Percentiles rank a stretch among this genome's conserved stretches.
Conservation (phyloP, 768 basidiomycete genomes). For the Lactifluus piperatus region DNA sequence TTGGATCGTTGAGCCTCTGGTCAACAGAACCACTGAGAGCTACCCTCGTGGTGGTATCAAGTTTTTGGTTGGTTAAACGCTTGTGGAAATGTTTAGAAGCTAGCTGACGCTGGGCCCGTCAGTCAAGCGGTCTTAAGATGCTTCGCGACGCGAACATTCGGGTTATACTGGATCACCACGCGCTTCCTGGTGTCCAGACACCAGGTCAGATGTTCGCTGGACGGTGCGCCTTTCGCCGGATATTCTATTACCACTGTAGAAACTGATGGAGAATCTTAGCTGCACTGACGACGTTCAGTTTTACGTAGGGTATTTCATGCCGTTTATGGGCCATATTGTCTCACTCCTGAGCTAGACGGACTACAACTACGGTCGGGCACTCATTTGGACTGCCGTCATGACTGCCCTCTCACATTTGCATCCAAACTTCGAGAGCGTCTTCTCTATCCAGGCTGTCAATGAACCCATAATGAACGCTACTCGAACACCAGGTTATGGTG, state of each 20-base stretch:
- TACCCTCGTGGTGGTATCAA: constrained; percentile 63
- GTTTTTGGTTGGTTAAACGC: constrained; percentile 40
- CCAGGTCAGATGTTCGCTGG: constrained; percentile 61
- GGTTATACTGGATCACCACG: constrained; percentile 66
- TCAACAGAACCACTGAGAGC: constrained; percentile 49
- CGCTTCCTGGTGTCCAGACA: constrained; percentile 60
- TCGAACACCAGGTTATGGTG: constrained; percentile 59
- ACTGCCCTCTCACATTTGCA: constrained; percentile 63
- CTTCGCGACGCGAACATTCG: constrained; percentile 54
- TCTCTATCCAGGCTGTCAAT: constrained; percentile 68
- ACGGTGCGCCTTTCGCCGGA: constrained; percentile 31
- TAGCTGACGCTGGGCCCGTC: not conserved
- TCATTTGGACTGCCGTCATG: constrained; percentile 77
- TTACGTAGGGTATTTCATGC: constrained; percentile 40
- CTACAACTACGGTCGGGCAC: constrained; percentile 66
- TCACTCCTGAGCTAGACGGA: constrained; percentile 37
- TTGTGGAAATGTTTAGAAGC: not conserved
- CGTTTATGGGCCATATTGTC: not conserved
- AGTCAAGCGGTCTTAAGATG: constrained; percentile 58
- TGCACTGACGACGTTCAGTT: constrained; percentile 65
- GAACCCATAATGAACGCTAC: constrained; percentile 68
- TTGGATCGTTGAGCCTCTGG: constrained; percentile 72
- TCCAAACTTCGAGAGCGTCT: constrained; percentile 53
- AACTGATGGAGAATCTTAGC: constrained; percentile 26
- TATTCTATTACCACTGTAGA: not conserved